These are phyloP conservation scores for Citrullus amarus DNA, from an alignment of 306 rosid species.

Conservation along the genomic window DNA sequence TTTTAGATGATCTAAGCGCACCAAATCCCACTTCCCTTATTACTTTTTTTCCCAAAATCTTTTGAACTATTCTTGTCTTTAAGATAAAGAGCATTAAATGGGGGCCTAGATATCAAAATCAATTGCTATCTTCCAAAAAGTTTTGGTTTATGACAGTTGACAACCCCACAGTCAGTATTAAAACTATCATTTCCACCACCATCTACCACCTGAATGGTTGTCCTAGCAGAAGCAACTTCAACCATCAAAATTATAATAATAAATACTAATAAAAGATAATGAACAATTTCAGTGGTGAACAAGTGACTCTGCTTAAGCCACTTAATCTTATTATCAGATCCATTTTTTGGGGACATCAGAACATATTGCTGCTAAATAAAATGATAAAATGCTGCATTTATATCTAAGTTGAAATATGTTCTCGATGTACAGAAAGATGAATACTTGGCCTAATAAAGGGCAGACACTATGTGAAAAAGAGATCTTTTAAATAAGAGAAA, in stretches of 20 bases:
- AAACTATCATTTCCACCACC: slow-evolving; percentile 6
- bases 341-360: not conserved
- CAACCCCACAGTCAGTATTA: not conserved
- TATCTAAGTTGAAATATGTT: not conserved
- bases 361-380: not conserved
- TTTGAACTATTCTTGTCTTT: not conserved
- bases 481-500: not conserved
- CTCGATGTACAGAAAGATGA: not conserved
- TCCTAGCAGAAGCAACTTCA: slow-evolving; percentile 8
- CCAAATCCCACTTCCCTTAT: not conserved
- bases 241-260: not conserved
- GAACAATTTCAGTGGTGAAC: not conserved
- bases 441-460: slow-evolving; percentile 10
- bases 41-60: not conserved
- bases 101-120: slow-evolving; percentile 2
- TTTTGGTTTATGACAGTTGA: not conserved
- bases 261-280: not conserved
- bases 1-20: not conserved
- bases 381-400: not conserved
- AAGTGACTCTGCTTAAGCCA: not conserved
- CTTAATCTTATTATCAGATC: not conserved
- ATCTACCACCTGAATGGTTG: slow-evolving; percentile 1
- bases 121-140: slow-evolving; percentile 6
- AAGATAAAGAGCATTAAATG: slow-evolving; percentile 10
- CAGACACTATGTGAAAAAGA: slow-evolving; percentile 15